Percentiles rank a stretch among this genome's conserved stretches.
These are phyloP conservation scores for Dactylonectria macrodidyma DNA, from an alignment of 2,329 filamentous ascomycete genomes.

Conservation along the genomic window DNA sequence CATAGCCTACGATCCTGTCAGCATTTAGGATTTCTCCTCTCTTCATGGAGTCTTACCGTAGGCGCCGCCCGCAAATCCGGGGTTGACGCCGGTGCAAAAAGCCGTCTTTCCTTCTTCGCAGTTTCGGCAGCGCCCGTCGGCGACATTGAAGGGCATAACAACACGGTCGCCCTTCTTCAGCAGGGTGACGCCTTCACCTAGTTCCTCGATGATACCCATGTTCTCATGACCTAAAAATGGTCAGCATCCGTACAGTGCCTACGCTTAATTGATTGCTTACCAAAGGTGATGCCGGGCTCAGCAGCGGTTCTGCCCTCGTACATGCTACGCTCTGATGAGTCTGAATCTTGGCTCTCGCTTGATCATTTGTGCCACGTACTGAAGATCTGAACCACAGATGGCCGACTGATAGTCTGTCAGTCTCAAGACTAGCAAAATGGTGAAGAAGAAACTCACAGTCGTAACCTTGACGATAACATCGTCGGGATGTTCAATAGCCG, in stretches of 20 bases:
- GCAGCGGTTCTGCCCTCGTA: conserved; percentile 77
- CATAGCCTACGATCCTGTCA: conserved; percentile 60
- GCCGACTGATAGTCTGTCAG: conserved; percentile 53
- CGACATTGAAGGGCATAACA: conserved; percentile 77
- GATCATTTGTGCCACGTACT: conserved; percentile 49
- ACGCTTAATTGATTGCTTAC: conserved; percentile 42
- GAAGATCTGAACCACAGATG: conserved; percentile 68
- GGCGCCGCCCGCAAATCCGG: conserved; percentile 55
- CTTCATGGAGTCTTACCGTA: conserved; percentile 44
- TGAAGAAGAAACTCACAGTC: conserved; percentile 60
- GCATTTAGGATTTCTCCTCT: neutral
- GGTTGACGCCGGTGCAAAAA: conserved; percentile 72
- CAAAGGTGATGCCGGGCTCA: conserved; percentile 73
- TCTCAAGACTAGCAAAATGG: neutral
- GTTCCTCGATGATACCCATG: conserved; percentile 70
- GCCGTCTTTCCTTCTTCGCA: conserved; percentile 76
- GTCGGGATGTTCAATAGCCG: conserved; percentile 74
- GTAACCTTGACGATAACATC: conserved; percentile 77
- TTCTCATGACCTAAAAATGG: conserved; percentile 65
- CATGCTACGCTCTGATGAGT: conserved; percentile 61
- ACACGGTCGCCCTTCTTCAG: conserved; percentile 75
- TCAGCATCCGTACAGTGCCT: conserved; percentile 3
- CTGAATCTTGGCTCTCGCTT: neutral
- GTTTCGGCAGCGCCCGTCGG: conserved; percentile 74
- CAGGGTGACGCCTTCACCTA: conserved; percentile 71